Evolutionary conservation across 371 early-diverging fungal genomes (phyloP), one percentile per base, ranked within the genome.

Genomic region (Rhizopus microsporus): DNA sequence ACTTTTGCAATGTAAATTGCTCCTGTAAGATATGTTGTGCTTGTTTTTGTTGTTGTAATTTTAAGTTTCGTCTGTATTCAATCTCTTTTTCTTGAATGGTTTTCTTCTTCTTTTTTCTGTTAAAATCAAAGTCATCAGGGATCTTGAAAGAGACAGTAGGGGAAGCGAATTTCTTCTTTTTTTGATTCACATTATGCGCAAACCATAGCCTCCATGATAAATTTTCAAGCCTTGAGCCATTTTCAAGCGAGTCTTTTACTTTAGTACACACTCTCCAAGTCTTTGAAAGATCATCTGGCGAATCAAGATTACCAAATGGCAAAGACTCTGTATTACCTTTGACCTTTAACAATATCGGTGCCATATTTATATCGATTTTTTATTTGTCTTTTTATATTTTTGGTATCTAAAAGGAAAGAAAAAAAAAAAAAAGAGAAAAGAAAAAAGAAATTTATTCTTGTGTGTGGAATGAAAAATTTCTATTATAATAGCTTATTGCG

Each of bases 121-220:
- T 51, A 57, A 52, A 72, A 66, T 57, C 63, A 37, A 60, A 66
- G 59, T 65, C 37, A 7, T 65, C 65, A 16, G 65, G 65, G 10
- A 65, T 48, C 48, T 56, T 59, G 44, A 65, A 65, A 10, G 55
- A 44, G 37, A 54, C 37, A 17, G 60, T 48, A 16, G 45, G 33
- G n/a, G 16, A 43, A 17, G 51, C 42, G 5, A 51, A 33, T 57
- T 37, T 51, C 23, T 53, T 65, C 40, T 57, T 63, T 9, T 56
- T 44, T n/a, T 60, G 75, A 15, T 82, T 77, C 12, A 78, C 67
- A 57, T 90, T 81, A 51, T 88, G 88, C 65, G 91, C 78, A 63
- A 88, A 87, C 92, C 92, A 90, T 46, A 93, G 71, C 32, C 94
- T 74, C 94, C 94, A 94, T 3, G 90, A 86, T 63, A 94, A 75